phyloP scores from a whole-genome alignment of 164 flowering plant species.

The Berberis thunbergii region DNA sequence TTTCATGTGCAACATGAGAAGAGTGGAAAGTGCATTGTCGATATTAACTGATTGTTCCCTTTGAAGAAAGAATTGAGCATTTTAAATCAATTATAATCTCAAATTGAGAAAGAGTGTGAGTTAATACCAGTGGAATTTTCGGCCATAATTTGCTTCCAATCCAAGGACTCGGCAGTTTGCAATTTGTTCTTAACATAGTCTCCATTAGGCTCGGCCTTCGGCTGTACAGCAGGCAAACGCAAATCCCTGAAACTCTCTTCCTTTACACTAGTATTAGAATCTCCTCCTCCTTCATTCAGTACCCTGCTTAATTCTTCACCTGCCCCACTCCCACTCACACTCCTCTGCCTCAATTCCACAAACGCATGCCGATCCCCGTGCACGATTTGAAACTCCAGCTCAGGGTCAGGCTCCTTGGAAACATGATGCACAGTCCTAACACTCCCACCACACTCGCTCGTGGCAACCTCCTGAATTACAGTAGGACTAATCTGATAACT shows the following conservation, averaged over 20 bases:
- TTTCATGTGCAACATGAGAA: too few species aligned
- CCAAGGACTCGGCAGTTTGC: conserved; percentile 54
- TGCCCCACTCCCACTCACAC: conserved; percentile 30
- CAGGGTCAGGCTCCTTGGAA: conserved; percentile 2
- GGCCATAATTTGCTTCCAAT: conserved; percentile 68
- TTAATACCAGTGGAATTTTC: conserved; percentile 58
- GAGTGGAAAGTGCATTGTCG: too few species aligned
- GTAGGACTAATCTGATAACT: conserved; percentile 9
- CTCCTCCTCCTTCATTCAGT: conserved; percentile 1
- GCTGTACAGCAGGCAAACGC: conserved; percentile 11
- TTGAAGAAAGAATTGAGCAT: background rate
- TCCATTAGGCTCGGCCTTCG: conserved; percentile 26
- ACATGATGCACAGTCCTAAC: conserved; percentile 13
- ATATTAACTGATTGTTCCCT: background rate
- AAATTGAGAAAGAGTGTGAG: background rate
- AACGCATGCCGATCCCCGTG: conserved; percentile 9
- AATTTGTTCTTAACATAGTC: conserved; percentile 21
- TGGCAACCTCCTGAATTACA: conserved; percentile 15
- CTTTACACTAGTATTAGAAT: conserved; percentile 2
- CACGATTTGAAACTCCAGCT: conserved; percentile 13
- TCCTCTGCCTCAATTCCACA: conserved; percentile 66
- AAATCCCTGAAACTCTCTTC: conserved; percentile 12
- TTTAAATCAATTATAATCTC: background rate
- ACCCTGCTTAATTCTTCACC: conserved; percentile 4
- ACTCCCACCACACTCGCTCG: conserved; percentile 13